Conservation (phyloP, 2,329 filamentous ascomycete species). For the Aspergillus pseudotamarii region DNA sequence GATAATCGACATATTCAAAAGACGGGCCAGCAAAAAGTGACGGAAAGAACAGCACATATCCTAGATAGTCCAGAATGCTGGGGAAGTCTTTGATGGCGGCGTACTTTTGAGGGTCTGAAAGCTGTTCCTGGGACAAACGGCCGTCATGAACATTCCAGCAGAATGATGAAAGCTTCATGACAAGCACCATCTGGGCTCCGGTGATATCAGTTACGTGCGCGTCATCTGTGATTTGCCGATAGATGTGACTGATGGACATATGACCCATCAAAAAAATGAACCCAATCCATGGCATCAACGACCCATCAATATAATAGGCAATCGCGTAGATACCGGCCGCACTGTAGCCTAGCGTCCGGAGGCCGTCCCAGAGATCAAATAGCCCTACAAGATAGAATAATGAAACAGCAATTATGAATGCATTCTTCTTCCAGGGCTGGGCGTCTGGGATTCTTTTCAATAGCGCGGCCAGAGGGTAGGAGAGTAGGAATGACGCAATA, state of each 20-base stretch:
- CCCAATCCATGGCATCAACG: conserved; percentile 96
- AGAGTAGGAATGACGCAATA: conserved; percentile 84
- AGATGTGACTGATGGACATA: conserved; percentile 87
- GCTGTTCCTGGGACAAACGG: conserved; percentile 71
- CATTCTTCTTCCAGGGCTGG: conserved; percentile 81
- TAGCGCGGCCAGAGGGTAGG: conserved; percentile 85
- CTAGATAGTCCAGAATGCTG: conserved; percentile 75
- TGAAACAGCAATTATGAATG: conserved; percentile 78
- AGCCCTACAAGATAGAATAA: conserved; percentile 92
- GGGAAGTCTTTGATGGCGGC: conserved; percentile 77
- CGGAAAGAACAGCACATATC: conserved; percentile 95
- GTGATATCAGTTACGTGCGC: conserved; percentile 80
- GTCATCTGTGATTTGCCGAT: conserved; percentile 71
- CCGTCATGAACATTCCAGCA: conserved; percentile 99
- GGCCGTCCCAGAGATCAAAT: conserved; percentile 87
- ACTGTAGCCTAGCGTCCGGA: conserved; percentile 77
- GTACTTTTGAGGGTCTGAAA: conserved; percentile 86
- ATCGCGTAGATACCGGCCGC: conserved; percentile 80
- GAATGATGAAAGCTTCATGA: conserved; percentile 97
- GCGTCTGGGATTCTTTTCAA: conserved; percentile 89
- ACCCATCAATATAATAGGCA: conserved; percentile 78
- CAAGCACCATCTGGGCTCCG: conserved; percentile 92
- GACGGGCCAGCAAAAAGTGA: conserved; percentile 85
- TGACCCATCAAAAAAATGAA: conserved; percentile 95
- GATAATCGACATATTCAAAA: conserved; percentile 94